These are phyloP conservation scores for Jamesozyma spencerorum DNA, from an alignment of 805 yeast species.

Conservation along the genomic window DNA sequence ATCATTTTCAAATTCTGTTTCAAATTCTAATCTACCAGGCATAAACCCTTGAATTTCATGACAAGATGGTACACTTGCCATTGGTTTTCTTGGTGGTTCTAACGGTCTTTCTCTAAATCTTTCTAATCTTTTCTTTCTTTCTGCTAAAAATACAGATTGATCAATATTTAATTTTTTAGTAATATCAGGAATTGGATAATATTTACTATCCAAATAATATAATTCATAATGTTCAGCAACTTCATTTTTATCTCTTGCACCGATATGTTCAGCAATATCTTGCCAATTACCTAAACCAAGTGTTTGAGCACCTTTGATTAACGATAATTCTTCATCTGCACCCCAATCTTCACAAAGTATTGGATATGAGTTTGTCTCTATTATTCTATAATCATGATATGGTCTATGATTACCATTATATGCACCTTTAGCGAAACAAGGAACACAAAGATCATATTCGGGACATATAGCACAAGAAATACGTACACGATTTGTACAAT, in stretches of 20 bases:
- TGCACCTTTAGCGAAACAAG: slow-evolving; percentile 84
- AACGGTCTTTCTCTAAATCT: slow-evolving; percentile 60
- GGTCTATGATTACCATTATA: slow-evolving; percentile 83
- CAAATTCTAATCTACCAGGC: slow-evolving; percentile 98
- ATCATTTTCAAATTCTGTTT: slow-evolving; percentile 91
- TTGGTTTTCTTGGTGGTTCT: slow-evolving; percentile 81
- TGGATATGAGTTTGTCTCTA: slow-evolving; percentile 93
- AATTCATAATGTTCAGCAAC: slow-evolving; percentile 74
- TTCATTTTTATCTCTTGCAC: slow-evolving; percentile 85
- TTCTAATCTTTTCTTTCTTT: slow-evolving; percentile 65
- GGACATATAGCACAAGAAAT: slow-evolving; percentile 85
- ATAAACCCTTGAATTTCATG: slow-evolving; percentile 95
- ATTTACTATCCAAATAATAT: slow-evolving; percentile 56
- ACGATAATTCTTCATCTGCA: slow-evolving; percentile 87
- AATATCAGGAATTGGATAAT: slow-evolving; percentile 87
- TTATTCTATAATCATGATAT: slow-evolving; percentile 82
- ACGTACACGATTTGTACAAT: slow-evolving; percentile 86
- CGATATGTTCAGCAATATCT: slow-evolving; percentile 93
- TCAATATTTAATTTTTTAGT: slow-evolving; percentile 58
- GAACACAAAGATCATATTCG: slow-evolving; percentile 96
- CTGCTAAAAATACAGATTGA: slow-evolving; percentile 59
- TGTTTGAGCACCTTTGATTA: slow-evolving; percentile 87
- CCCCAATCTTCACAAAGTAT: slow-evolving; percentile 91
- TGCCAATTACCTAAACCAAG: slow-evolving; percentile 96
- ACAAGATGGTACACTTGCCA: slow-evolving; percentile 89